Evolutionary conservation across 2,329 filamentous ascomycete genomes (phyloP), one percentile per base, ranked within the genome.

Genomic region (Talaromyces sp.): DNA sequence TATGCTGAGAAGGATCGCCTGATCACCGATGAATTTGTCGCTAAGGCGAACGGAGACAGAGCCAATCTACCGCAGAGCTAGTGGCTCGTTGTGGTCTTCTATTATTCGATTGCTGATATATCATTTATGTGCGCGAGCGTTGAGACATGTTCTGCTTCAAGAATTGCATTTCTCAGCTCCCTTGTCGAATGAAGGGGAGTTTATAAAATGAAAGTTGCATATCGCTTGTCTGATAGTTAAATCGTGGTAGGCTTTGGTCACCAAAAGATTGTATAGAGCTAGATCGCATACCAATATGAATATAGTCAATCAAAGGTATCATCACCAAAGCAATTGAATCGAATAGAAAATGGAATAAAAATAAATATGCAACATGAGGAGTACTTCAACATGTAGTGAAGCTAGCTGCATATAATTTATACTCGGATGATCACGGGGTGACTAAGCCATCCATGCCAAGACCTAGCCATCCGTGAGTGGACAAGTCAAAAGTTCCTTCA

Each of bases 11-110:
- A 88, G 60, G 88, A 94, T 63, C 84, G 86, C 67, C 80, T 99
- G 66, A 87, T 97, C 72, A 88, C 90, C 70, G 82, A 87, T 61
- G 87, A 90, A 67, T 94, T 92, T 87, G 84, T 94, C 62, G 84
- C 85, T 63, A 87, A 89, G 66, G 90, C 90, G 65, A 85, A 86
- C 72, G 91, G 89, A 43, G 88, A 89, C 70, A 84, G 91, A 77
- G 86, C 86, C 50, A 89, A 87, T 69, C 84, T 97, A 63, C 92
- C 92, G 60, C 70, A 80, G 52, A 66, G 52, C 45, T 66, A 66
- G 49, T 22, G 13, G 7, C 22, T 60, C 8, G 17, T 60, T n/a
- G 6, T 15, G 22, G 52, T 11, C n/a, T 17, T 54, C 37, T 6
- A 11, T 37, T 37, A 37, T 56, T 33, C 49, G 4, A 9, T 15